Evolutionary conservation across 345 rosid species (phyloP).

Genomic region (Punica granatum): DNA sequence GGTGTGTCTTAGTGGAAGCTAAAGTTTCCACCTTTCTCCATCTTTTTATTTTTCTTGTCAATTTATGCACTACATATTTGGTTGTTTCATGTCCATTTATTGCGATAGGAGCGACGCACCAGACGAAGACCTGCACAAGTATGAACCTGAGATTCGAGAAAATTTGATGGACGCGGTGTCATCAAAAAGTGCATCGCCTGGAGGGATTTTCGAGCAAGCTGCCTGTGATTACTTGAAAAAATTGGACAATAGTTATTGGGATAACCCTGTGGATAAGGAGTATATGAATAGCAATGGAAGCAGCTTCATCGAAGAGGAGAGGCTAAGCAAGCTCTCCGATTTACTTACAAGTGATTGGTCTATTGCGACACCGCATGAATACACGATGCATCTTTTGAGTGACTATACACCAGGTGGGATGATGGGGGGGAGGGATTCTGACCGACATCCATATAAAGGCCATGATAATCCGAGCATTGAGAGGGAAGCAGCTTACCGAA

Average conservation of each 20-base stretch:
- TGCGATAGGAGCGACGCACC: not conserved
- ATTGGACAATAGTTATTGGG: not conserved
- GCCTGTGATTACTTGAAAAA: slow-evolving; percentile 9
- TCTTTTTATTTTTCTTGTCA: not conserved
- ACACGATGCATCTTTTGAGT: not conserved
- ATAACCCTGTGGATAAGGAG: not conserved
- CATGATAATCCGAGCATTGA: not conserved
- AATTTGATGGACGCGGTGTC: not conserved
- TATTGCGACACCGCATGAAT: slow-evolving; percentile 2
- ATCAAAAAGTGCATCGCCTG: not conserved
- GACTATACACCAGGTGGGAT: not conserved
- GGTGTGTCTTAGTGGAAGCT: slow-evolving; percentile 4
- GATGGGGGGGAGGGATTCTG: not conserved
- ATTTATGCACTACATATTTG: not conserved
- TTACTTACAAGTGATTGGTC: slow-evolving; percentile 1
- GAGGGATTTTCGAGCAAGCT: not conserved
- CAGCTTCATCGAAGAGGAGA: not conserved
- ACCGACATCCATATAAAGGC: not conserved
- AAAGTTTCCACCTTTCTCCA: not conserved
- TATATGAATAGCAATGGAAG: not conserved
- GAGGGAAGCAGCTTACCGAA: not conserved
- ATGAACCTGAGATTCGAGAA: not conserved
- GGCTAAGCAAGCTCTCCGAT: not conserved
- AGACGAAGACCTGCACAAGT: not conserved
- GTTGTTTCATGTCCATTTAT: not conserved